Evolutionary conservation across 208 protist genomes (phyloP), one percentile per base, ranked within the genome.

Genomic region (Tritrichomonas musculus): DNA sequence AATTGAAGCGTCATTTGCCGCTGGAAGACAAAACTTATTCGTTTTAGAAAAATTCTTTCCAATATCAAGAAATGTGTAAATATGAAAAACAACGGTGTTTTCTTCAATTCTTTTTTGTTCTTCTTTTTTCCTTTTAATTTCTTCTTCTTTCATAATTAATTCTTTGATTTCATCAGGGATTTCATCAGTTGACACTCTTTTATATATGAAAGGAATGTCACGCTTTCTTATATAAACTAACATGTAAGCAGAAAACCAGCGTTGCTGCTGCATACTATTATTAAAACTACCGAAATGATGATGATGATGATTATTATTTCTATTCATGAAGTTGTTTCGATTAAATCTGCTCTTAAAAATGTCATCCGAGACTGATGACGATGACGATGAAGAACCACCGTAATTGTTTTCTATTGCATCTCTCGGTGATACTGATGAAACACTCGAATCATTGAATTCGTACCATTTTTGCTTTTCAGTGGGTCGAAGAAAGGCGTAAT

Each of bases 391-490:
- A n/a, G 22, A 3, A 20, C 77, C 77, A 60, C 77, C 77, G 17
- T 39, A 88, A 39, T 88, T 88, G 47, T 88, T 57, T 39, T 88
- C 57, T 17, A 88, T 88, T 1, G 77, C 77, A 57, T 88, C 47
- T 22, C 57, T 27, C 14, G 41, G 20, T 88, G 77, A 39, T 39
- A 57, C 47, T 39, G 33, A 33, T n/a, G 77, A 47, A 39, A 88
- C 77, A 57, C 33, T 39, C 17, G 20, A 27, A 50, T 88, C 77
- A 88, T 88, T 36, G 30, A 88, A 88, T 57, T 88, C 47, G 17
- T 88, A 88, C 77, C 77, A 88, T 60, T 88, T 20, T 8, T 44
- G 17, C 33, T 88, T 36, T 57, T 57, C 8, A 33, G 41, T 53
- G 9, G 47, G 33, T 39, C 77, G 44, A 13, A 88, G 17, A 36